Evolutionary conservation across 225 moss, liverwort and hornwort species (phyloP).

Genomic region (Sphagnum tenellum): DNA sequence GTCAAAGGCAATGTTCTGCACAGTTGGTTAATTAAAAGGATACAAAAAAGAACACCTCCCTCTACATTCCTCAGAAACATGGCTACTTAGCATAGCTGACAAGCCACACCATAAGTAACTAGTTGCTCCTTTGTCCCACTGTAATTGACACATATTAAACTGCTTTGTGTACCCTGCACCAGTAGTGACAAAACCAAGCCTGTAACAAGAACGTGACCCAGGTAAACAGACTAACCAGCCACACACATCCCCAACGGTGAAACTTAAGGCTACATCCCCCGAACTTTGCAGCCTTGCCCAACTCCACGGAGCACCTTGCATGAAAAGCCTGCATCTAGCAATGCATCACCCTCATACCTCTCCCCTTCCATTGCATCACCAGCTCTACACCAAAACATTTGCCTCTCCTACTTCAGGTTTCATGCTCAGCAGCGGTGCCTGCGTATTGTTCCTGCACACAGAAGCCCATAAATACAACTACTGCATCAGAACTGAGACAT

Average conservation of each 20-base stretch:
- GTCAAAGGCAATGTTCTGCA: conserved; percentile 21
- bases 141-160: conserved; percentile 5
- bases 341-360: conserved; percentile 8
- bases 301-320: not conserved
- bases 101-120: too few relatives aligned
- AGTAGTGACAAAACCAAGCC: conserved; percentile 42
- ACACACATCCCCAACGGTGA: conserved; percentile 57
- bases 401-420: too few relatives aligned
- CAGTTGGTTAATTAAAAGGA: conserved; percentile 16
- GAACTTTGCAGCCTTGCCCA: conserved; percentile 33
- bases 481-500: too few relatives aligned
- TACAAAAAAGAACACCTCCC: conserved; percentile 16
- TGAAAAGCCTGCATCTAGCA: too few relatives aligned
- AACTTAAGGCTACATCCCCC: conserved; percentile 50
- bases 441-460: too few relatives aligned
- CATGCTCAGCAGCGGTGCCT: too few relatives aligned
- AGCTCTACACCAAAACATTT: conserved; percentile 7
- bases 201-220: conserved; percentile 71
- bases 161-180: conserved; percentile 27
- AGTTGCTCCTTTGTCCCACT: too few relatives aligned
- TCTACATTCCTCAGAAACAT: not conserved
- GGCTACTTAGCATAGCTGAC: too few relatives aligned
- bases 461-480: too few relatives aligned
- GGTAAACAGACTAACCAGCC: conserved; percentile 92
- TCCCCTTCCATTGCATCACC: conserved; percentile 30